Evolutionary conservation across 108 stramenopile species (phyloP).

Genomic region (Thalassiosira profunda): DNA sequence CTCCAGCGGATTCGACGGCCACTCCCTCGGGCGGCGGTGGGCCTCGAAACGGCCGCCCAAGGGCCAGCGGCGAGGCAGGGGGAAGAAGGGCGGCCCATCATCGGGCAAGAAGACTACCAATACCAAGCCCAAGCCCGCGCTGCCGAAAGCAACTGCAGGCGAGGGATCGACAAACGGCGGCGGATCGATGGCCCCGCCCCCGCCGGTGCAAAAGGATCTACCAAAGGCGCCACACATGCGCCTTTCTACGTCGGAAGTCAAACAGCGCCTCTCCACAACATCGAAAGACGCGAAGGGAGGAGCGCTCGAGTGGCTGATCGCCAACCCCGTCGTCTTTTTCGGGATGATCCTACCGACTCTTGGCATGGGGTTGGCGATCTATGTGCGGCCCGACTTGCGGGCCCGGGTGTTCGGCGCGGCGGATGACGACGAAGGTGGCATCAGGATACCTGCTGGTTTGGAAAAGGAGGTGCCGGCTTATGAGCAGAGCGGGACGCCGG

Average conservation of each 20-base stretch:
- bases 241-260: neutral
- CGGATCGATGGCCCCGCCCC: neutral
- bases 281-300: neutral
- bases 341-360: neutral
- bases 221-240: conserved; percentile 6
- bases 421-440: neutral
- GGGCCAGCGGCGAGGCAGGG: too few relatives aligned
- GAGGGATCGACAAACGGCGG: neutral
- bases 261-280: too few relatives aligned
- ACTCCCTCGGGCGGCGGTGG: too few relatives aligned
- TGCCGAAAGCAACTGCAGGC: neutral
- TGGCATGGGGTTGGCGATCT: neutral
- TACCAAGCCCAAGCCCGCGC: too few relatives aligned
- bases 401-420: neutral
- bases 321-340: neutral
- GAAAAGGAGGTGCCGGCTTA: too few relatives aligned
- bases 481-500: too few relatives aligned
- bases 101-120: too few relatives aligned
- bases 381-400: neutral
- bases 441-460: too few relatives aligned
- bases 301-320: neutral
- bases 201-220: neutral
- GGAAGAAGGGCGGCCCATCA: too few relatives aligned
- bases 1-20: too few relatives aligned
- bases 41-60: too few relatives aligned